phyloP scores from a whole-genome alignment of 352 stramenopile species.

The Globisporangium spinosum region DNA sequence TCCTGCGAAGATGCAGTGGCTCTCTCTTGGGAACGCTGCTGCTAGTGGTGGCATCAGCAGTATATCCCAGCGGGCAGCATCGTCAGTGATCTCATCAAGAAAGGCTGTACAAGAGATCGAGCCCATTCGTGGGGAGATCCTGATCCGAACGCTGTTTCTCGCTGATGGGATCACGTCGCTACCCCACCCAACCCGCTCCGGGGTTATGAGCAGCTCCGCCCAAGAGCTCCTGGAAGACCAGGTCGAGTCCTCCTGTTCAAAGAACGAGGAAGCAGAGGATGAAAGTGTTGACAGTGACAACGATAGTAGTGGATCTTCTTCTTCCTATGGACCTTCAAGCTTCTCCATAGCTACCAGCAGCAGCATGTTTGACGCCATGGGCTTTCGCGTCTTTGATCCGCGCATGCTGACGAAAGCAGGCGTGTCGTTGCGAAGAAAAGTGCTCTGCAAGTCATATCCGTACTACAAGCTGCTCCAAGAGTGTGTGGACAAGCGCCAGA shows the following conservation, averaged over 20 bases:
- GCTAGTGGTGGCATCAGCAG: background rate
- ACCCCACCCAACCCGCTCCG: slow-evolving; percentile 34
- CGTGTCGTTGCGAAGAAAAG: slow-evolving; percentile 12
- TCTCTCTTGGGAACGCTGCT: slow-evolving; percentile 27
- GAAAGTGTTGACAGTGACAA: background rate
- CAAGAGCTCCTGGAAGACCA: slow-evolving; percentile 35
- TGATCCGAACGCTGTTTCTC: slow-evolving; percentile 59
- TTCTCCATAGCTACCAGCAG: slow-evolving; percentile 2
- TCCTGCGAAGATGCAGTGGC: slow-evolving; percentile 61
- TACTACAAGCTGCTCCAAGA: slow-evolving; percentile 51
- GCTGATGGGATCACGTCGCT: slow-evolving; percentile 45
- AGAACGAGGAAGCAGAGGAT: background rate
- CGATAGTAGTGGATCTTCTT: background rate
- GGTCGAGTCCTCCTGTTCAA: background rate
- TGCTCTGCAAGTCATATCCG: slow-evolving; percentile 26
- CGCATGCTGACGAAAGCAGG: slow-evolving; percentile 14
- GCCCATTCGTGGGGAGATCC: slow-evolving; percentile 31
- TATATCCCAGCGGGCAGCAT: background rate
- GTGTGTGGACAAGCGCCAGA: slow-evolving; percentile 38
- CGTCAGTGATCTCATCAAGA: background rate
- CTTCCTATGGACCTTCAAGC: slow-evolving; percentile 11
- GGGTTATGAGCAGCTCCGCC: slow-evolving; percentile 34
- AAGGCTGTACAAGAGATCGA: slow-evolving; percentile 15
- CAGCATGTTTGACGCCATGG: slow-evolving; percentile 39
- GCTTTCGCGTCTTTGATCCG: slow-evolving; percentile 48